A percentile compares a stretch with the other conserved stretches of the same genome.
These are phyloP conservation scores for Leptographium procerum DNA, from an alignment of 2,329 filamentous ascomycete genomes.

Conservation along the genomic window DNA sequence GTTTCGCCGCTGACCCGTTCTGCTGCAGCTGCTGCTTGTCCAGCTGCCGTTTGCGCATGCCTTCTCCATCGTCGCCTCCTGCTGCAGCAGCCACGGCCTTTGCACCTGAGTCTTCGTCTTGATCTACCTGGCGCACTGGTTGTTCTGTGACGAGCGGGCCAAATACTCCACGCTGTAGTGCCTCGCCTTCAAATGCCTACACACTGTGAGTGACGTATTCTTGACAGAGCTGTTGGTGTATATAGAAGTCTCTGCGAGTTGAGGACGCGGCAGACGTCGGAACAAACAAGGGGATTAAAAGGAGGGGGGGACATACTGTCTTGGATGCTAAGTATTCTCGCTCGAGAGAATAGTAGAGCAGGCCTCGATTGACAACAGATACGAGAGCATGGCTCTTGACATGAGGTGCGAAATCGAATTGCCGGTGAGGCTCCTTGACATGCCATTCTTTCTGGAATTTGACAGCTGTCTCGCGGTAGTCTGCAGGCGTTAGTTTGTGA, in stretches of 20 bases:
- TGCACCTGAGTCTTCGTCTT: neutral
- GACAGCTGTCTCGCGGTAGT: slow-evolving; percentile 56
- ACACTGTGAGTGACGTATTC: slow-evolving; percentile 29
- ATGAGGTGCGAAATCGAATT: slow-evolving; percentile 53
- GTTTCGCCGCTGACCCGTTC: slow-evolving; percentile 48
- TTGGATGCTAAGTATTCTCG: slow-evolving; percentile 34
- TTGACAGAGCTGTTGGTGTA: neutral
- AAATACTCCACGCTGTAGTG: slow-evolving; percentile 42
- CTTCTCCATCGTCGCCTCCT: slow-evolving; percentile 26
- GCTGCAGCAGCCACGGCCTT: slow-evolving; percentile 1
- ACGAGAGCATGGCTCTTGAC: slow-evolving; percentile 55
- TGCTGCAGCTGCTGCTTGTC: slow-evolving; percentile 33
- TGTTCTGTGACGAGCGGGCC: slow-evolving; percentile 40
- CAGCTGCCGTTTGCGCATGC: slow-evolving; percentile 38
- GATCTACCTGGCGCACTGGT: slow-evolving; percentile 22
- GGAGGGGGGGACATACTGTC: slow-evolving; percentile 31
- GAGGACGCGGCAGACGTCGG: slow-evolving; percentile 3
- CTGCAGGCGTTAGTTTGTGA: slow-evolving; percentile 25
- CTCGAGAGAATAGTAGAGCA: slow-evolving; percentile 49
- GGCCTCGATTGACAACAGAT: slow-evolving; percentile 50
- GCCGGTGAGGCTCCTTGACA: slow-evolving; percentile 47
- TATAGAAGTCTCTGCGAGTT: neutral
- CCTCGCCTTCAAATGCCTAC: slow-evolving; percentile 31
- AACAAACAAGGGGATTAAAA: neutral
- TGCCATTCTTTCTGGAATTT: slow-evolving; percentile 61